Evolutionary conservation across 352 stramenopile species (phyloP).

Genomic region (Globisporangium canariense): DNA sequence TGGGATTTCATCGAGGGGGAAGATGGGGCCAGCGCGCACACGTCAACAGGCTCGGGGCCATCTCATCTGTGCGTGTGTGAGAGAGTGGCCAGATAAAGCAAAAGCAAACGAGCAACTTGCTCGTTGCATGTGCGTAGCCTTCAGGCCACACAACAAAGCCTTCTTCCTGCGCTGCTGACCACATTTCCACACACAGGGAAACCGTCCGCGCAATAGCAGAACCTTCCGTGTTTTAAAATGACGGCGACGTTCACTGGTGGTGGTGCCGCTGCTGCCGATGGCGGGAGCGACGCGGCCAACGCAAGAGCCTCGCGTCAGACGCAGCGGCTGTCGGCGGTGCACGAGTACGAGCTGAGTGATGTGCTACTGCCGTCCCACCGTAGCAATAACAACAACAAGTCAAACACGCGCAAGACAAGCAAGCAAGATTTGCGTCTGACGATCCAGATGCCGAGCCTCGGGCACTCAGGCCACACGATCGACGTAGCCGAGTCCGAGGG

Average conservation of each 20-base stretch:
- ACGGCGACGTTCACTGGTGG: background rate
- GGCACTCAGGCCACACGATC: background rate
- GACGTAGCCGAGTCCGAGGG: constrained; percentile 8
- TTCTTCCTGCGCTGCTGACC: background rate
- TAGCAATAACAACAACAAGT: constrained; percentile 5
- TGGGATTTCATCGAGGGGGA: background rate
- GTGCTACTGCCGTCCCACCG: background rate
- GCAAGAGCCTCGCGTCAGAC: background rate
- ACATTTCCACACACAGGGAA: background rate
- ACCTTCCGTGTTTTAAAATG: background rate
- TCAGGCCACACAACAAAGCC: too few relatives aligned
- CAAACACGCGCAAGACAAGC: background rate
- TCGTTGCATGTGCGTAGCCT: background rate
- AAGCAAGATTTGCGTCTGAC: background rate
- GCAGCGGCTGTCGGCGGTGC: constrained; percentile 1
- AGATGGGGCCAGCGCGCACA: background rate
- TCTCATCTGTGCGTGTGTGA: background rate
- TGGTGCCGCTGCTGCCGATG: too few relatives aligned
- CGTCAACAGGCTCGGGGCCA: background rate
- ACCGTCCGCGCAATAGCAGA: background rate
- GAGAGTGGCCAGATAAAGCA: background rate
- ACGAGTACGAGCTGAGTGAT: constrained; percentile 4
- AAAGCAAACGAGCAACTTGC: background rate
- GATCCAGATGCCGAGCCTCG: constrained; percentile 5
- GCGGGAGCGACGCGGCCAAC: background rate